Evolutionary conservation across 345 rosid genomes (phyloP).

Genomic region (Mangifera indica): DNA sequence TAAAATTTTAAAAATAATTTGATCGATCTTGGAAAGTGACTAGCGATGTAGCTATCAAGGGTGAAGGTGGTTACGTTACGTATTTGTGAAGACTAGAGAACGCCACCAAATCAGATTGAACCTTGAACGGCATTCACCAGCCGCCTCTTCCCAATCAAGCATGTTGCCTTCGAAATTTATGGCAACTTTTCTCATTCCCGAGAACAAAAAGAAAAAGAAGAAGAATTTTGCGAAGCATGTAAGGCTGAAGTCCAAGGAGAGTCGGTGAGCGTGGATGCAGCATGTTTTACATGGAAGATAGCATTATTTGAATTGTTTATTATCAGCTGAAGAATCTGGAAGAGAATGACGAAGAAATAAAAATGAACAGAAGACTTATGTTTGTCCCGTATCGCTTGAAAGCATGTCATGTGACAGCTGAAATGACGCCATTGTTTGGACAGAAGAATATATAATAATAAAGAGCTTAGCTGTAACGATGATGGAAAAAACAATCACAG

Average conservation of each 20-base stretch:
- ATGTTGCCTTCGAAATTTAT: not conserved
- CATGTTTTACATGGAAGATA: not conserved
- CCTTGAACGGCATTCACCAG: too few species aligned
- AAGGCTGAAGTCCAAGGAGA: not conserved
- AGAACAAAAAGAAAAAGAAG: not conserved
- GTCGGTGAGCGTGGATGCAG: not conserved
- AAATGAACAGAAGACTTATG: not conserved
- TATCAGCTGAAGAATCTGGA: not conserved
- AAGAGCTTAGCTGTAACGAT: not conserved
- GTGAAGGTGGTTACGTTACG: too few species aligned
- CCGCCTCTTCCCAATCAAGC: slow-evolving; percentile 4
- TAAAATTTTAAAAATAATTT: too few species aligned
- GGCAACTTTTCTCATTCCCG: not conserved
- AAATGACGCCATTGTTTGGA: not conserved
- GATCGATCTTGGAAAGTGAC: too few species aligned
- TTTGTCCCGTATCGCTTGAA: not conserved
- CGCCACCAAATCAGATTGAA: too few species aligned
- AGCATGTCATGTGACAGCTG: not conserved
- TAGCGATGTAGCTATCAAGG: too few species aligned
- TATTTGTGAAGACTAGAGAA: not conserved
- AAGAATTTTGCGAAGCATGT: not conserved
- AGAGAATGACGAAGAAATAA: not conserved
- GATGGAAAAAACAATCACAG: not conserved
- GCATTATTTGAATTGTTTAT: too few species aligned
- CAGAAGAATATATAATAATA: not conserved